Base-by-base conservation (phyloP, 345 rosid genomes). In the Syzygium aqueum region DNA sequence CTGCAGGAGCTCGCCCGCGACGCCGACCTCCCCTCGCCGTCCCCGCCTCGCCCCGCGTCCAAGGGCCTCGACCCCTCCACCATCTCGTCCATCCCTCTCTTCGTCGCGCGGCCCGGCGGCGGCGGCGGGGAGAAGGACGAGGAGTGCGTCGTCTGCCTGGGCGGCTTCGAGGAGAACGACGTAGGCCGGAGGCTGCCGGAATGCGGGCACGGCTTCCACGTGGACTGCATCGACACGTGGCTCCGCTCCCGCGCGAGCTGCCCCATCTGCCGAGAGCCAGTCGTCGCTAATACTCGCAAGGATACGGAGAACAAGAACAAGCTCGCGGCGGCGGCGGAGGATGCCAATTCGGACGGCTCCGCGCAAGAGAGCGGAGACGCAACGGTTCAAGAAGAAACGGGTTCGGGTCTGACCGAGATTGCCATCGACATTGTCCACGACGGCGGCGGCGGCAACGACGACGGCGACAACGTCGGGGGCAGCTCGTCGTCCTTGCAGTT, bases 141-240 rank as follows among this genome's bases (percentile, higher is more conserved):
- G 2, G 99, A 95, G 56, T 97, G 99, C 87, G 96, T 93, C 46
- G 91, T 97, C 84, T 95, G 99, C 93, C 89, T 97, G 21, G 92
- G 93, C 51, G 85, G 85, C 27, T 96, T 95, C 83, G 96, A 94
- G 90, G 97, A 90, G 2, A 89, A 91, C 53, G 99, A 96, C 11
- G 87, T 89, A 13, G 96, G 98, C 22, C 91, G 96, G 89, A 91
- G 89, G 40, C 57, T 97, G 83, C 91, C 89, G 23, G 93, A 86
- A 4, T 97, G 99, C 52, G 95, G 95, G 28, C 99, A 97, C 86
- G 89, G 89, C 52, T 97, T 97, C 86, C 99, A 96, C 56, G 93
- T 94, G 33, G 96, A 94, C 86, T 97, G 98, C 85, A 93, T 97
- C 57, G 98, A 96, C 49, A 96, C 91, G 94, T 97, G 99, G 99